These are phyloP conservation scores for Zea luxurians DNA, from an alignment of 176 grass and related monocot genomes.

Conservation along the genomic window DNA sequence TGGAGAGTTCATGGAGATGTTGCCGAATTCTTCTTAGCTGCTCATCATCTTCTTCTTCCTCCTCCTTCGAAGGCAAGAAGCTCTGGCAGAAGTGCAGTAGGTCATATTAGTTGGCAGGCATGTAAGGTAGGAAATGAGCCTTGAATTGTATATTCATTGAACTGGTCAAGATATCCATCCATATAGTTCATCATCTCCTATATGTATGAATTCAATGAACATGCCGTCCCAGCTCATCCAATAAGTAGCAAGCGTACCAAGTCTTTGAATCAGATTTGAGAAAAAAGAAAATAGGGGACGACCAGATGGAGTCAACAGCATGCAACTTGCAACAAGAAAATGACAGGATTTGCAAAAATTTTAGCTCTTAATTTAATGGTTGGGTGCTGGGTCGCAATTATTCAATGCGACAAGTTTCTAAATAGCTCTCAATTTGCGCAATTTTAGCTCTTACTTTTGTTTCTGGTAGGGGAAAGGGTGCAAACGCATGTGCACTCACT, in stretches of 20 bases:
- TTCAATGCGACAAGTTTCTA: background rate
- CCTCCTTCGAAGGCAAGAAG: conserved; percentile 11
- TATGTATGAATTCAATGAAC: background rate
- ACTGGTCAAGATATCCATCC: conserved; percentile 37
- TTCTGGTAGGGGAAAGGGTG: background rate
- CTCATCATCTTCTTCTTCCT: conserved; percentile 20
- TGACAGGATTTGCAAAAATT: background rate
- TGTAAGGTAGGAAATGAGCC: conserved; percentile 12
- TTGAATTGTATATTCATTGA: conserved; percentile 27
- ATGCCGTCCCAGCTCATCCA: conserved; percentile 12
- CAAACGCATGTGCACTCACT: conserved; percentile 19
- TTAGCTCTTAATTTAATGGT: background rate
- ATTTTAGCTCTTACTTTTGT: background rate
- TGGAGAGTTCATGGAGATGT: conserved; percentile 30
- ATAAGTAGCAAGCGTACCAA: conserved; percentile 7
- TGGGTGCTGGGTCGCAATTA: conserved; percentile 18
- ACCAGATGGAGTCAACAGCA: conserved; percentile 29
- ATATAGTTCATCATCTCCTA: conserved; percentile 18
- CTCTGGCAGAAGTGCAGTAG: conserved; percentile 6
- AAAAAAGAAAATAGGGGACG: background rate
- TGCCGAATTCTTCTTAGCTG: conserved; percentile 29
- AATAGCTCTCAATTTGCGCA: background rate
- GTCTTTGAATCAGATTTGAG: background rate
- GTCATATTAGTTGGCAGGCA: conserved; percentile 4
- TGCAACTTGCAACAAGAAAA: conserved; percentile 38